Conservation (phyloP, 805 yeast species). For the Candida dajiaensis region DNA sequence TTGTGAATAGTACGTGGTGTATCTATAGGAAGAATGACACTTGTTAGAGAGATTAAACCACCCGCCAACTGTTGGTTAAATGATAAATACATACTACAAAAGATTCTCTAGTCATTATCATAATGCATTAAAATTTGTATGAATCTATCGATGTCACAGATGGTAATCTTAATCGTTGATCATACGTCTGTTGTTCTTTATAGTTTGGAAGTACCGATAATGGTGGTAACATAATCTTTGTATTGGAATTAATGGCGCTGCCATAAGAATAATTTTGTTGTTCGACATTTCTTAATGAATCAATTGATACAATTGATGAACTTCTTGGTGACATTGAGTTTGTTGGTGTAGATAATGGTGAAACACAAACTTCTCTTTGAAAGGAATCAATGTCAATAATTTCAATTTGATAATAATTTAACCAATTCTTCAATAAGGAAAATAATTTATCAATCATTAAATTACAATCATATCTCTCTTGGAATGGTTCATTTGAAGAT, state of each 20-base stretch:
- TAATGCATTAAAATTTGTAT: background rate
- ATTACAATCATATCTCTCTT: background rate
- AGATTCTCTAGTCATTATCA: background rate
- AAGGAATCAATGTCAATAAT: background rate
- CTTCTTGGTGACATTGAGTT: background rate
- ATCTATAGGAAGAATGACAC: too few species aligned
- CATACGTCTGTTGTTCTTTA: background rate
- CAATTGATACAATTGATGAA: background rate
- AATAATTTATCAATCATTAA: constrained; percentile 4
- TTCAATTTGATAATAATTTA: constrained; percentile 1
- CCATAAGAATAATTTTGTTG: background rate
- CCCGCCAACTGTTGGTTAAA: too few species aligned
- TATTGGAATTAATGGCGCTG: background rate
- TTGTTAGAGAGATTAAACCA: too few species aligned
- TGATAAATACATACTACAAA: too few species aligned
- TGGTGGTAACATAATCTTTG: background rate
- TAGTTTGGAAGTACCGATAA: background rate
- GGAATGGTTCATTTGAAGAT: constrained; percentile 1
- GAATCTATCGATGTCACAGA: background rate
- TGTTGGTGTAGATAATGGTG: background rate
- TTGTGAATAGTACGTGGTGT: too few species aligned
- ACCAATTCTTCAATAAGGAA: constrained; percentile 4
- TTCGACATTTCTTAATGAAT: background rate
- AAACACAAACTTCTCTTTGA: background rate
- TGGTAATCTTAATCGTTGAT: background rate